A percentile compares a stretch with the other conserved stretches of the same genome.
Evolutionary conservation across 2,329 filamentous ascomycete species (phyloP).

Genomic region (Stachybotrys chartarum): DNA sequence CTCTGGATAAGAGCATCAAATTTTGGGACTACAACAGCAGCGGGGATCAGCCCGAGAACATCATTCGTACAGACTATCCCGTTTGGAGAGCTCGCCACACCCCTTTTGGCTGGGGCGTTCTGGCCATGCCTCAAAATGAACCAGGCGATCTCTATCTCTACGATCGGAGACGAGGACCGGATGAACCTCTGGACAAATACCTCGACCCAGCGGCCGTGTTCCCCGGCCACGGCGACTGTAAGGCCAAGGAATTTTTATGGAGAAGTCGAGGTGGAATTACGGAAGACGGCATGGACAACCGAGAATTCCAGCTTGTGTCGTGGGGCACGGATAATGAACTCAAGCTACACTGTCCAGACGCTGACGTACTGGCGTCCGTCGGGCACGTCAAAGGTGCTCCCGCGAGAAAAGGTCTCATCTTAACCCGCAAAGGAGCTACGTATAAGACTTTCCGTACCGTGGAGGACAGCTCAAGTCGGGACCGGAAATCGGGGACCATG

Average conservation of each 20-base stretch:
- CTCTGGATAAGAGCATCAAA: conserved; percentile 85
- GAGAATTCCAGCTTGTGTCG: conserved; percentile 88
- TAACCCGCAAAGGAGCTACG: conserved; percentile 75
- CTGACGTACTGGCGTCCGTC: conserved; percentile 57
- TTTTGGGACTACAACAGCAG: conserved; percentile 75
- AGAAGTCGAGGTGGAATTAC: conserved; percentile 63
- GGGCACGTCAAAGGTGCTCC: conserved; percentile 65
- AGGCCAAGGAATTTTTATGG: conserved; percentile 92
- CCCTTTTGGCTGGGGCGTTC: conserved; percentile 76
- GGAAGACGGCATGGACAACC: conserved; percentile 64
- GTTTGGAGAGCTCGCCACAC: conserved; percentile 89
- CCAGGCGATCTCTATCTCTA: conserved; percentile 82
- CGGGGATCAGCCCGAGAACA: conserved; percentile 60
- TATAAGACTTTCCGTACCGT: conserved; percentile 82
- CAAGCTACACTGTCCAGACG: conserved; percentile 66
- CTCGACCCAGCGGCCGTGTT: conserved; percentile 50
- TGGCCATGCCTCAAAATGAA: conserved; percentile 89
- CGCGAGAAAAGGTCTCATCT: conserved; percentile 55
- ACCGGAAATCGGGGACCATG: conserved; percentile 55
- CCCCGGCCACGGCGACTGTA: conserved; percentile 53
- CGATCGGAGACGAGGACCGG: conserved; percentile 49
- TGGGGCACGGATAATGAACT: conserved; percentile 86
- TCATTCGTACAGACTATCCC: conserved; percentile 77
- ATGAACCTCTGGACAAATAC: conserved; percentile 34
- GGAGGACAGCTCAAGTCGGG: conserved; percentile 49